Evolutionary conservation across 2,329 filamentous ascomycete genomes (phyloP).

Genomic region (Xylaria polymorpha): DNA sequence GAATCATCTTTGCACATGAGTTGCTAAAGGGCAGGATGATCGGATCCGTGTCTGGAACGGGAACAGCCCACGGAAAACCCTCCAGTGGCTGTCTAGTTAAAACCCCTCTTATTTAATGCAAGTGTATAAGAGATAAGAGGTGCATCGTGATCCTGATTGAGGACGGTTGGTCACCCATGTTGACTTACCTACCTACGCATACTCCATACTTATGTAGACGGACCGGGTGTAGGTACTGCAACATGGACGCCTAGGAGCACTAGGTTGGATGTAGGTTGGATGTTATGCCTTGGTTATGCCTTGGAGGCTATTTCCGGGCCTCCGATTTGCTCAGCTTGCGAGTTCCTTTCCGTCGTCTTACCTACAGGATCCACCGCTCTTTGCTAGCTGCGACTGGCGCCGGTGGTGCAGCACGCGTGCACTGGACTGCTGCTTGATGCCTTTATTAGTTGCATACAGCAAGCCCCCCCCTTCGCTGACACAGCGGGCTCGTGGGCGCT

Average conservation of each 20-base stretch:
- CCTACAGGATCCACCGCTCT: slow-evolving; percentile 45
- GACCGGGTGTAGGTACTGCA: slow-evolving; percentile 27
- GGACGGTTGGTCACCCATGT: slow-evolving; percentile 18
- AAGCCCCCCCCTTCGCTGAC: slow-evolving; percentile 40
- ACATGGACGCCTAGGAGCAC: slow-evolving; percentile 28
- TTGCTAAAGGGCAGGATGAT: slow-evolving; percentile 19
- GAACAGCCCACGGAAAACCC: slow-evolving; percentile 13
- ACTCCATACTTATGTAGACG: slow-evolving; percentile 22
- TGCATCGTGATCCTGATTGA: slow-evolving; percentile 26
- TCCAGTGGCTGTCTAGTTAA: slow-evolving; percentile 21
- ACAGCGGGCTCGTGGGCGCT: slow-evolving; percentile 36
- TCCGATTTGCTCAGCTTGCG: slow-evolving; percentile 39
- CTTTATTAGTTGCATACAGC: slow-evolving; percentile 38
- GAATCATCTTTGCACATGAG: slow-evolving; percentile 6
- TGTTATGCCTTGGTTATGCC: slow-evolving; percentile 38
- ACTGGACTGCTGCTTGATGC: slow-evolving; percentile 27
- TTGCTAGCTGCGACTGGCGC: slow-evolving; percentile 23
- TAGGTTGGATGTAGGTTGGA: slow-evolving; percentile 24
- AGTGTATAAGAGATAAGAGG: slow-evolving; percentile 33
- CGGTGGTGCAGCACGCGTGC: slow-evolving; percentile 4
- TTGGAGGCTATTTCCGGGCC: slow-evolving; percentile 28
- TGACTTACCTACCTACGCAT: slow-evolving; percentile 2
- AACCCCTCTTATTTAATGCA: slow-evolving; percentile 30
- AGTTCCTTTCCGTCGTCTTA: slow-evolving; percentile 38
- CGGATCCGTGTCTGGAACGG: slow-evolving; percentile 7